Base-by-base conservation (phyloP, 805 yeast genomes). In the Pichia californica region DNA sequence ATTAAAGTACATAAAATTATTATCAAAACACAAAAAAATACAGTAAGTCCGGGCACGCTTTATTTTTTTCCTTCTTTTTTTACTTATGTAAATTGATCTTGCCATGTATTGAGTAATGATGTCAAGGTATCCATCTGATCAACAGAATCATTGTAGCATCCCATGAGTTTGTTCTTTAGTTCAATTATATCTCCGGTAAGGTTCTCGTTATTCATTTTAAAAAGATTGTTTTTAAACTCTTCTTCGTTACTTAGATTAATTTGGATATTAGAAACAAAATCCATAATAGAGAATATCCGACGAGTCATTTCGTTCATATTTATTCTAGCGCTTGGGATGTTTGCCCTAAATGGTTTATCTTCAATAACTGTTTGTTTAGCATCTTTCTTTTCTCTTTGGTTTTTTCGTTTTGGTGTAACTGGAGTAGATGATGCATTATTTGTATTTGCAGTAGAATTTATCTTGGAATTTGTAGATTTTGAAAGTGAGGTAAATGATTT, bases 261-360 rank as follows among this genome's bases (percentile, higher is more conserved):
- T 61, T 88, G 96, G 2, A 94, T 84, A 41, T 95, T 72, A 11
- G 89, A 87, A 21, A 91, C 75, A 72, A 89, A 93, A 63, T 93
- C 98, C 53, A 91, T 66, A 18, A 91, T 91, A 1, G 96, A 94
- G 3, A 87, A 83, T 2, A 88, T 84, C 46, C 99, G 74, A 56
- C 87, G 79, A 44, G 88, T 76, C 86, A 91, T 83, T 61, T 91
- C 99, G 52, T 76, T 74, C 47, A 89, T 62, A 3, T 88, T 76
- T 3, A 85, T 76, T 43, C 87, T 75, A 18, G 80, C 79, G 46
- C 82, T 82, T 7, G 96, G 97, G 35, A 79, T 68, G 44, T 96
- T 76, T 13, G 98, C 96, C 52, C 79, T 83, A 37, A 87, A 81
- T 2, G 91, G 84, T 58, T 82, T 85, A 48, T 74, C 78, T 33